Evolutionary conservation across 2,329 filamentous ascomycete genomes (phyloP).

Genomic region (Elsinoe australis): DNA sequence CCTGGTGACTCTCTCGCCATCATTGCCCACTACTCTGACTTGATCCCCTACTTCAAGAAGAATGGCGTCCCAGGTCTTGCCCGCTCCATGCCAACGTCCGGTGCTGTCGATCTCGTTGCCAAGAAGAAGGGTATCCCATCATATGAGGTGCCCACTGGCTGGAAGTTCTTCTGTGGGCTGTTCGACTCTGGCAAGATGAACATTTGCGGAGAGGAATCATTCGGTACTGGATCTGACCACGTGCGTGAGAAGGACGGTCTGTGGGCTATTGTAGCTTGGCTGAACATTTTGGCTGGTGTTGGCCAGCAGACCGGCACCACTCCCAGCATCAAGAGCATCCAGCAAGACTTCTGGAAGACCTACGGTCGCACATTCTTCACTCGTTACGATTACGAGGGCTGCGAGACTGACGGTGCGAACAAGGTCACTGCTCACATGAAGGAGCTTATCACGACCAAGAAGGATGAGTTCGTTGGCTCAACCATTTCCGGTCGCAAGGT

Average conservation of each 20-base stretch:
- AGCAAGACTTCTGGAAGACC: slow-evolving; percentile 91
- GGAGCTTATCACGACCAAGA: slow-evolving; percentile 63
- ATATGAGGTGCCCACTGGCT: slow-evolving; percentile 97
- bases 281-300: slow-evolving; percentile 95
- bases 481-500: slow-evolving; percentile 77
- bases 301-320: slow-evolving; percentile 73
- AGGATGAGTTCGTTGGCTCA: slow-evolving; percentile 72
- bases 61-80: slow-evolving; percentile 93
- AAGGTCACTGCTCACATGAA: slow-evolving; percentile 79
- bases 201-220: slow-evolving; percentile 97
- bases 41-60: slow-evolving; percentile 98
- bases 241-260: slow-evolving; percentile 98
- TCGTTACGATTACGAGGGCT: slow-evolving; percentile 95
- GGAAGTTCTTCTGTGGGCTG: slow-evolving; percentile 98
- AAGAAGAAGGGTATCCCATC: slow-evolving; percentile 84
- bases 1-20: slow-evolving; percentile 92
- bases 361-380: slow-evolving; percentile 99
- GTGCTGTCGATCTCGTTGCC: slow-evolving; percentile 89
- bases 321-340: slow-evolving; percentile 90
- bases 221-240: slow-evolving; percentile 96
- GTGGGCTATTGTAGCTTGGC: slow-evolving; percentile 94
- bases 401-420: slow-evolving; percentile 82
- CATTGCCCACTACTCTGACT: slow-evolving; percentile 90
- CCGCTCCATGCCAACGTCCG: slow-evolving; percentile 94
- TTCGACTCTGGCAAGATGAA: slow-evolving; percentile 94